A percentile compares a stretch with the other conserved stretches of the same genome.
These are phyloP conservation scores for Pseudomassariella vexata DNA, from an alignment of 2,329 filamentous ascomycete genomes.

Conservation along the genomic window DNA sequence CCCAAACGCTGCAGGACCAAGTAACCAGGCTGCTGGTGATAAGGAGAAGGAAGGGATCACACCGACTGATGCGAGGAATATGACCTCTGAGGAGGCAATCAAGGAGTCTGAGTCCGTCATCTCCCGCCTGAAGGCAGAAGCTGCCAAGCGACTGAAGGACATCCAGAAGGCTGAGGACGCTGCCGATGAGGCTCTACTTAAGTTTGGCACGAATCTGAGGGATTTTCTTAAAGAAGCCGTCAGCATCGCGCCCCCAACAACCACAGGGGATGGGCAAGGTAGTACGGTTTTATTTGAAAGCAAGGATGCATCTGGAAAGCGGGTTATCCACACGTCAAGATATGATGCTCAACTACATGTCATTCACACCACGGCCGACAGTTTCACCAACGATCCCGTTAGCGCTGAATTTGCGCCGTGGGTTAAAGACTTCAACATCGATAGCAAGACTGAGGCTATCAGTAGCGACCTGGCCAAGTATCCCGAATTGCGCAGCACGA, in stretches of 20 bases:
- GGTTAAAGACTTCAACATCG: slow-evolving; percentile 69
- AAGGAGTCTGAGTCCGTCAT: slow-evolving; percentile 61
- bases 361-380: slow-evolving; percentile 79
- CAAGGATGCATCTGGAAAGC: slow-evolving; percentile 82
- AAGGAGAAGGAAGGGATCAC: slow-evolving; percentile 35
- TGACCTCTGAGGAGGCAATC: slow-evolving; percentile 34
- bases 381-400: slow-evolving; percentile 75
- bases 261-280: slow-evolving; percentile 40
- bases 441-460: slow-evolving; percentile 79
- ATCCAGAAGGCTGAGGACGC: slow-evolving; percentile 91
- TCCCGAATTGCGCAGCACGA: slow-evolving; percentile 74
- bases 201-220: slow-evolving; percentile 83
- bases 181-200: slow-evolving; percentile 88
- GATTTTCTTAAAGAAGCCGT: slow-evolving; percentile 90
- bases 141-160: slow-evolving; percentile 77
- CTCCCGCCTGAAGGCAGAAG: slow-evolving; percentile 68
- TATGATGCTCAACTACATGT: slow-evolving; percentile 96
- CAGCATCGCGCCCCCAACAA: slow-evolving; percentile 70
- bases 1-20: slow-evolving; percentile 16
- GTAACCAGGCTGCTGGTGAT: slow-evolving; percentile 24
- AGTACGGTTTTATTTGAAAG: slow-evolving; percentile 81
- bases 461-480: slow-evolving; percentile 78
- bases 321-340: slow-evolving; percentile 88
- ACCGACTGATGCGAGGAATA: slow-evolving; percentile 35
- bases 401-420: slow-evolving; percentile 71